Base-by-base conservation (phyloP, 2,329 filamentous ascomycete genomes). In the Hypoxylon sp. region DNA sequence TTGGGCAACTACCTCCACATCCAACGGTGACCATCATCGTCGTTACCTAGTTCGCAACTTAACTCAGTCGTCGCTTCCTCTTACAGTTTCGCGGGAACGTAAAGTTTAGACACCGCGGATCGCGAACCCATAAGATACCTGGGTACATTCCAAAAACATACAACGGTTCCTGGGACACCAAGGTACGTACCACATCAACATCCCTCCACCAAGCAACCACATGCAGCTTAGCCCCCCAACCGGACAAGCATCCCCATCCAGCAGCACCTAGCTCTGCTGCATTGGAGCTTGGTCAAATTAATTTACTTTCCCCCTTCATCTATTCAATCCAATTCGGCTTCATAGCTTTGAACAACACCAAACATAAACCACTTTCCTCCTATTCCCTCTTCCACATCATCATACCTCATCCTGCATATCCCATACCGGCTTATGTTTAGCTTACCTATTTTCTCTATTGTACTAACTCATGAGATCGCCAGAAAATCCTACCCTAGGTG, bases 401-500 rank as follows among this genome's bases (percentile, higher is more conserved):
- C 19, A n/a, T 27, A 12, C 29, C 11, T n/a, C 13, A 2, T 16
- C 12, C 30, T 13, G 7, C 30, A 19, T 21, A 13, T 5, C 9
- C 2, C 40, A 26, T 17, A 35, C 21, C 41, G 19, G 26, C 41
- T 47, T 35, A 49, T 42, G 45, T 11, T 16, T 16, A 34, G n/a
- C n/a, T n/a, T n/a, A n/a, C n/a, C n/a, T n/a, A n/a, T n/a, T n/a
- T n/a, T n/a, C n/a, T n/a, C n/a, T n/a, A n/a, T n/a, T n/a, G n/a
- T n/a, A 25, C 15, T 35, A 13, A 34, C 36, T 47, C 15, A 46
- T 26, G 4, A n/a, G 8, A 12, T 27, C 36, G 26, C 13, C 26
- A 50, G 34, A 41, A 21, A 19, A 49, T 43, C 36, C 45, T 30
- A 45, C 48, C 36, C 29, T 40, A 34, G 30, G 23, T 46, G 41